These are phyloP conservation scores for Mycena indigotica DNA, from an alignment of 768 basidiomycete genomes.

Conservation along the genomic window DNA sequence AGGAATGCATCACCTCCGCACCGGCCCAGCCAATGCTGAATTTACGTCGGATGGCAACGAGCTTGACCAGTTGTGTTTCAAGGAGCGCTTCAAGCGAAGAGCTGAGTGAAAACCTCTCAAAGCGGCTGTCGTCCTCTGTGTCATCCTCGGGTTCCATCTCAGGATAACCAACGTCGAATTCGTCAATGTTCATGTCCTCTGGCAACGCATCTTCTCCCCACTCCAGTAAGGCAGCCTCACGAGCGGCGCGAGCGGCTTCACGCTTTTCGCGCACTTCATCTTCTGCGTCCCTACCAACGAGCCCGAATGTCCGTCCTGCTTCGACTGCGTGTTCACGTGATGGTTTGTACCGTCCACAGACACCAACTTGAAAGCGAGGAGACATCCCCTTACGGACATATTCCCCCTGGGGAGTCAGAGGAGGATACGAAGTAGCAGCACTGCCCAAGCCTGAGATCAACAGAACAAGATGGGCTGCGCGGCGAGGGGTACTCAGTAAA, in stretches of 20 bases:
- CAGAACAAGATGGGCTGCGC: constrained; percentile 61
- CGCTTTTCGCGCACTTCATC: constrained; percentile 35
- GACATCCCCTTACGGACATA: constrained; percentile 38
- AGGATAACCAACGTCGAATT: constrained; percentile 25
- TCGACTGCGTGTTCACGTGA: constrained; percentile 48
- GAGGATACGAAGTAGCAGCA: constrained; percentile 49
- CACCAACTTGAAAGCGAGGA: constrained; percentile 62
- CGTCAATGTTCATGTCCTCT: background rate
- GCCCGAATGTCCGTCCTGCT: constrained; percentile 51
- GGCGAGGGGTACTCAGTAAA: constrained; percentile 45
- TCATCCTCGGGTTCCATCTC: constrained; percentile 31
- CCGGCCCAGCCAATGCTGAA: constrained; percentile 69
- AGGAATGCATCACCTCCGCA: constrained; percentile 55
- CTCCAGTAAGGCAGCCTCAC: constrained; percentile 30
- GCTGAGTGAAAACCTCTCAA: constrained; percentile 67
- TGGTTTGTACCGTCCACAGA: constrained; percentile 64
- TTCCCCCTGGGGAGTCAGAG: constrained; percentile 45
- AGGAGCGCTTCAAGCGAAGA: constrained; percentile 62
- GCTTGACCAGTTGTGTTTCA: constrained; percentile 54
- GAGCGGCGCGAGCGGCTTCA: constrained; percentile 35
- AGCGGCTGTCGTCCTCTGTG: constrained; percentile 41
- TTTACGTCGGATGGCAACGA: constrained; percentile 53
- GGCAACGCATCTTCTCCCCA: constrained; percentile 24
- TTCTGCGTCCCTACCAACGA: constrained; percentile 47
- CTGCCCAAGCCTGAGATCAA: constrained; percentile 56